These are phyloP conservation scores for Adansonia gregorii DNA, from an alignment of 441 rosid genomes.

Conservation along the genomic window DNA sequence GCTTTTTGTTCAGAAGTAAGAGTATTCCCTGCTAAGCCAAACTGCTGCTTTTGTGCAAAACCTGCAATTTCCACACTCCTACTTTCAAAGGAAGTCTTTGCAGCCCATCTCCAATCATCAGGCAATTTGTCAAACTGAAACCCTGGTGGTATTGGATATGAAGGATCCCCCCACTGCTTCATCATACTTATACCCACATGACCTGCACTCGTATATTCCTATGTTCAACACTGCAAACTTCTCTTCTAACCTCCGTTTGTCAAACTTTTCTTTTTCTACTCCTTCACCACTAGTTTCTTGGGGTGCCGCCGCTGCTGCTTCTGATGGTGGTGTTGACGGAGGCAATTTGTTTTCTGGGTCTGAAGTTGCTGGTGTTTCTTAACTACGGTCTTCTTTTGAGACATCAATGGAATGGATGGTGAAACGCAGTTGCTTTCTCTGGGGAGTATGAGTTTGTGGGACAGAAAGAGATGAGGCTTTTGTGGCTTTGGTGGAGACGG, in stretches of 20 bases:
- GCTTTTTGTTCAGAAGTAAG: conserved; percentile 92
- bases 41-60: conserved; percentile 92
- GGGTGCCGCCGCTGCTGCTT: neutral
- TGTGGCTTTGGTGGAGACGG: neutral
- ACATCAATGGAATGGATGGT: conserved; percentile 49
- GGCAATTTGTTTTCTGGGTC: conserved; percentile 19
- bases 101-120: conserved; percentile 90
- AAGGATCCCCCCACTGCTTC: conserved; percentile 81
- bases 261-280: conserved; percentile 28
- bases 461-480: conserved; percentile 28
- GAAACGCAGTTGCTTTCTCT: conserved; percentile 28
- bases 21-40: conserved; percentile 80
- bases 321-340: neutral
- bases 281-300: conserved; percentile 15
- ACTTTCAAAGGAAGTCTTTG: conserved; percentile 76
- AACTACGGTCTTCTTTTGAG: conserved; percentile 56
- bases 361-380: conserved; percentile 39
- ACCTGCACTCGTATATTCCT: conserved; percentile 86
- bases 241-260: conserved; percentile 69
- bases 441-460: conserved; percentile 16
- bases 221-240: conserved; percentile 90
- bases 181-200: conserved; percentile 88
- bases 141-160: conserved; percentile 88
- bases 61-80: conserved; percentile 96
- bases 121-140: conserved; percentile 73